Percentiles rank a stretch among this genome's conserved stretches.
Evolutionary conservation across 2,329 filamentous ascomycete species (phyloP).

Genomic region (Aspergillus ibericus): DNA sequence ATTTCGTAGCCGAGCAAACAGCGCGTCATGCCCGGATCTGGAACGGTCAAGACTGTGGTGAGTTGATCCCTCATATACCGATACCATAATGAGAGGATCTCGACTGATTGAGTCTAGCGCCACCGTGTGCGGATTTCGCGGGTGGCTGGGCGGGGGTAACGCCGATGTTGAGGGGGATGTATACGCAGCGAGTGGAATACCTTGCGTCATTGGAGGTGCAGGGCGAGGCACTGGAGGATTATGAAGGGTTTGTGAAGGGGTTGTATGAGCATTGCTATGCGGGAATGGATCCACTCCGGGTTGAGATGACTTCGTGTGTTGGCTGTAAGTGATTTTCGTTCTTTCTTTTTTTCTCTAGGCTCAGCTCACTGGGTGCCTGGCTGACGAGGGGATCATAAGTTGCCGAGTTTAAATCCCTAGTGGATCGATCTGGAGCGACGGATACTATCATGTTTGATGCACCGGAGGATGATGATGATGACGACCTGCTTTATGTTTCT

Average conservation of each 20-base stretch:
- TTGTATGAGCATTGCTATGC: neutral
- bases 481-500: no score
- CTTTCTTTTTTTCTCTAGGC: neutral
- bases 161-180: neutral
- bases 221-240: neutral
- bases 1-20: slow-evolving; percentile 3
- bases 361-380: neutral
- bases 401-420: neutral
- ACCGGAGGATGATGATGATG: no score
- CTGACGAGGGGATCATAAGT: neutral
- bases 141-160: neutral
- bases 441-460: neutral
- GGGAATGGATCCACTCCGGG: neutral
- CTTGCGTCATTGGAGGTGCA: neutral
- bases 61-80: neutral
- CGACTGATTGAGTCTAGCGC: neutral
- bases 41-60: neutral
- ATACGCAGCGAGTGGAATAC: neutral
- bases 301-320: neutral
- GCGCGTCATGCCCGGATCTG: neutral
- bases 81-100: no score
- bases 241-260: neutral
- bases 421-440: neutral
- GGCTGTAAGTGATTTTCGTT: neutral
- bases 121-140: neutral